Evolutionary conservation across 1,284 basidiomycete genomes (phyloP), one percentile per base, ranked within the genome.

Genomic region (Ustilago hordei): DNA sequence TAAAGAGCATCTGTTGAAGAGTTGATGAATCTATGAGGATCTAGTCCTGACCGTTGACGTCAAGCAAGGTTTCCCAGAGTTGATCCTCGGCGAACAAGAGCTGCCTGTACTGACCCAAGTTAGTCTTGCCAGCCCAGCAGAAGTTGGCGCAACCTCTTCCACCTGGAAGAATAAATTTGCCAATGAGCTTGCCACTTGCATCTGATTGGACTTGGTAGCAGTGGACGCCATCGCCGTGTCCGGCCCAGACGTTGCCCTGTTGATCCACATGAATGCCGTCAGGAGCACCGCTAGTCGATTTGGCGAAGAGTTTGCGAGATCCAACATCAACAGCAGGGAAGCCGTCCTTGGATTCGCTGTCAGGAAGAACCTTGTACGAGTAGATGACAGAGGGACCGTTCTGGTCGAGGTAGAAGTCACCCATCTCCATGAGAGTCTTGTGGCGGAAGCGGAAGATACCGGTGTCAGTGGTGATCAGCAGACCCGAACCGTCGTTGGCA

Each of bases 71-170:
- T 52, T 79, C 75, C 74, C 69, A 79, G n/a, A 79, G 64, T 69
- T 79, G 70, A 41, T 74, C 75, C 19, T 79, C 78, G 4, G 75
- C 78, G 52, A 79, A 79, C 47, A 79, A 38, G 17, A 79, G 75
- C 47, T 65, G 64, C 13, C 70, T 53, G 58, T 69, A 77, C 23
- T 60, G 69, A 11, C 65, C 61, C 5, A 55, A 36, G 39, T 45
- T 48, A 4, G 64, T 61, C 59, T 63, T 55, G 31, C 75, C 78
- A 0, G 78, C 78, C 78, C 75, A 79, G 55, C 78, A 79, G 23
- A 79, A 77, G 68, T 79, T 79, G 57, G 78, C 78, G 3, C 73
- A 70, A 13, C 78, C 78, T 31, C 68, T 73, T 13, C 58, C 71
- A 31, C 60, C 64, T 2, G 75, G 69, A n/a, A 79, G 61, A n/a